A percentile compares a stretch with the other conserved stretches of the same genome.
phyloP scores from a whole-genome alignment of 1,284 basidiomycete genomes.

The Singerocomus inundabilis region DNA sequence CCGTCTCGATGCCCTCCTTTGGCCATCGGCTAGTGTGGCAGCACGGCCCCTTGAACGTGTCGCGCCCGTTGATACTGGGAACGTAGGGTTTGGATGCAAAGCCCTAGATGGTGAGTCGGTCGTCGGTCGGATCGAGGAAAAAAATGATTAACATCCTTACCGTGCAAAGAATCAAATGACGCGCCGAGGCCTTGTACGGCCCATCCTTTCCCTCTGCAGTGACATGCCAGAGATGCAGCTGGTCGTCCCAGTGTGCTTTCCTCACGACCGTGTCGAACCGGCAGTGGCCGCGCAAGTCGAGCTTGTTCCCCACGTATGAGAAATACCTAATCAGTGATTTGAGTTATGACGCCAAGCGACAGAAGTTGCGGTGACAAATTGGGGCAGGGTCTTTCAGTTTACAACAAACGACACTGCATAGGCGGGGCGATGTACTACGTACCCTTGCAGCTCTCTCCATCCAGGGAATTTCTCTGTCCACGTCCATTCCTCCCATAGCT shows the following conservation, averaged over 20 bases:
- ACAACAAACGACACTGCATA: too few relatives aligned
- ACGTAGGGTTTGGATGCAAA: conserved; percentile 7
- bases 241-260: conserved; percentile 17
- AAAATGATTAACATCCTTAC: background rate
- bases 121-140: background rate
- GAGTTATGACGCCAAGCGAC: too few relatives aligned
- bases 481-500: conserved; percentile 22
- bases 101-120: conserved; percentile 7
- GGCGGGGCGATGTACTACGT: too few relatives aligned
- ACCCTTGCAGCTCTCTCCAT: conserved; percentile 13
- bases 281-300: conserved; percentile 15
- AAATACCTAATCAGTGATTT: conserved; percentile 12
- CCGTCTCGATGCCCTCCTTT: too few relatives aligned
- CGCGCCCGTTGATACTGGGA: conserved; percentile 13
- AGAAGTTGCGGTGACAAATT: too few relatives aligned
- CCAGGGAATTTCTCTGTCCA: too few relatives aligned
- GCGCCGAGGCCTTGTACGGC: conserved; percentile 1
- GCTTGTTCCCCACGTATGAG: conserved; percentile 13
- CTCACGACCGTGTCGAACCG: conserved; percentile 17
- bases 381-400: too few relatives aligned
- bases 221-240: conserved; percentile 17
- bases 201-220: conserved; percentile 6
- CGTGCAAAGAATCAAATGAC: conserved; percentile 14
- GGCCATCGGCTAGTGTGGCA: too few relatives aligned
- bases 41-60: conserved; percentile 10